These are phyloP conservation scores for Neurospora tetraspora DNA, from an alignment of 495 filamentous ascomycete genomes.

Conservation along the genomic window DNA sequence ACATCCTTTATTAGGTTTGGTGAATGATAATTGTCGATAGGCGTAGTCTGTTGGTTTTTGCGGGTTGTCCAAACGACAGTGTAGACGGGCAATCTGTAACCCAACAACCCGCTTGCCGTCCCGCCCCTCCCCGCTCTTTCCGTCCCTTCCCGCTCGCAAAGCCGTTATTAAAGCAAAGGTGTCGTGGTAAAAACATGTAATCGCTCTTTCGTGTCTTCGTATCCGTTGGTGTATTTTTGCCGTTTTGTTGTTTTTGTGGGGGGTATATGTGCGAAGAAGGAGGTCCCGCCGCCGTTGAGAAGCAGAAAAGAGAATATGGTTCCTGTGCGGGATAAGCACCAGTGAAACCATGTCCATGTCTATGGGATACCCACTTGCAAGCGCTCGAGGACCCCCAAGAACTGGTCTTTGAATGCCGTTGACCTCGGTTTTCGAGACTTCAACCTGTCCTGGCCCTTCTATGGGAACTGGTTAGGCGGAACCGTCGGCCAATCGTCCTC, in stretches of 20 bases:
- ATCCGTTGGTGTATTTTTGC: neutral
- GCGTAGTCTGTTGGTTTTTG: neutral
- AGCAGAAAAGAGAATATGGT: neutral
- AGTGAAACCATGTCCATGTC: neutral
- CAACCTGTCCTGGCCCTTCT: constrained; percentile 1
- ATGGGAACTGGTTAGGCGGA: constrained; percentile 17
- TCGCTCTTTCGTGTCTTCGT: neutral
- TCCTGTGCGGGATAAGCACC: neutral
- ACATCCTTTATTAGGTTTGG: neutral
- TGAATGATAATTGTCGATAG: neutral
- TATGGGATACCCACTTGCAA: neutral
- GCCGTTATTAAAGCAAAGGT: neutral
- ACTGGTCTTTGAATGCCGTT: neutral
- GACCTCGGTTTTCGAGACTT: neutral
- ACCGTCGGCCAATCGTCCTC: constrained; percentile 93
- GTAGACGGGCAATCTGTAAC: neutral
- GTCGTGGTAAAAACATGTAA: neutral
- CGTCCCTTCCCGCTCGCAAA: neutral
- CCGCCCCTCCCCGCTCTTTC: neutral
- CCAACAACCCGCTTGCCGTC: neutral
- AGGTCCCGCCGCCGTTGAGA: neutral
- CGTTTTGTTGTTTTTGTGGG: neutral
- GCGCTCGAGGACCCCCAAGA: neutral
- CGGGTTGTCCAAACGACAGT: neutral
- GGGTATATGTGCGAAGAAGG: neutral